Evolutionary conservation across 768 basidiomycete genomes (phyloP), one percentile per base, ranked within the genome.

Genomic region (Boletus fagicola): DNA sequence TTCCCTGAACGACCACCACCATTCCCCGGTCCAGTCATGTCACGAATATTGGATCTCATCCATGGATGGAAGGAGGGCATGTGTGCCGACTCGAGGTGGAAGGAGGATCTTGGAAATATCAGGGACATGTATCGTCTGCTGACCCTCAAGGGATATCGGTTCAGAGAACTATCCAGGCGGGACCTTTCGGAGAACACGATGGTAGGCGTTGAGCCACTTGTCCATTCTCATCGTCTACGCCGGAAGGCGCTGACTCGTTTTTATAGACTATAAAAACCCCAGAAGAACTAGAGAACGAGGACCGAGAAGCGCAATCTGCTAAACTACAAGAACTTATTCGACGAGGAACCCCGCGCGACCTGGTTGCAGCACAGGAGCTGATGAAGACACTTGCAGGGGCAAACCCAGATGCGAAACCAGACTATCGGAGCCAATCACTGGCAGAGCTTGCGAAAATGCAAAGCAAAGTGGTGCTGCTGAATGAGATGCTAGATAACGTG

Each of bases 301-400:
- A 99, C 70, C 82, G 97, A 13, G 87, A 86, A 58, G 97, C 96
- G 0, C 96, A 99, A 69, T 87, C 88, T 0, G 97, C 97, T 0
- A 98, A 99, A 77, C 80, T 99, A n/a, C 97, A 99, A 74, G 97
- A 99, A 71, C 84, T 98, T 39, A 98, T 99, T 57, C 85, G 97
- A 46, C 79, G 97, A 54, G 97, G 96, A 15, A 96, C 96, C 20
- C 97, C 97, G 0, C 84, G 93, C 62, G 97, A 99, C 74, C 82
- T 99, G 2, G 90, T 89, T 1, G 92, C 90, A 6, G 97, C 97
- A 13, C 95, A 99, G 68, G 95, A 99, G 67, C 80, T 99, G 35
- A 98, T 99, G 95, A 98, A 98, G 71, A 75, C 85, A 0, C 80
- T 99, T 46, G 90, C 96, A 6, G 96, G 97, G 30, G 96, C 95